These are phyloP conservation scores for Puccinia horiana DNA, from an alignment of 1,284 basidiomycete species.

Conservation along the genomic window DNA sequence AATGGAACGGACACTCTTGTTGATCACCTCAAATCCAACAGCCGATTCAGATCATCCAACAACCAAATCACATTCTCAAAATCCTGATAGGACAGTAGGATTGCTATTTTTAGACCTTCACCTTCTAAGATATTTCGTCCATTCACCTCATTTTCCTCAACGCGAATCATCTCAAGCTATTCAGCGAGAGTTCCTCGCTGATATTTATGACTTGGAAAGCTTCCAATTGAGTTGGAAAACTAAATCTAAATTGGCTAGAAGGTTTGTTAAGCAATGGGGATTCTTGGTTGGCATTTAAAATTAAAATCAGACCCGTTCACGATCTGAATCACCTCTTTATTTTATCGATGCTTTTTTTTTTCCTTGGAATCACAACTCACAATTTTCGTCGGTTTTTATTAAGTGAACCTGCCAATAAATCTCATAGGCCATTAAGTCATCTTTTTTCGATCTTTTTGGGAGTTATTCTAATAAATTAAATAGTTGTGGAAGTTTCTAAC, in stretches of 20 bases:
- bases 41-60: conserved; percentile 15
- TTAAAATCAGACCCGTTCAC: neutral
- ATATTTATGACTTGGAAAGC: conserved; percentile 36
- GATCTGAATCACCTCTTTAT: neutral
- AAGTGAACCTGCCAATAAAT: no score
- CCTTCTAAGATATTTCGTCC: conserved; percentile 22
- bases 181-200: conserved; percentile 14
- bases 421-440: no score
- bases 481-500: no score
- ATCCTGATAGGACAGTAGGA: conserved; percentile 20
- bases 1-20: conserved; percentile 40
- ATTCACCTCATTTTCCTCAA: conserved; percentile 36
- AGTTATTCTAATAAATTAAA: no score
- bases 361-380: neutral
- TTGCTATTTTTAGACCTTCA: conserved; percentile 35
- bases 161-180: conserved; percentile 6
- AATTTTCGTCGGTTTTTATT: no score
- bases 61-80: conserved; percentile 13
- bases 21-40: conserved; percentile 20
- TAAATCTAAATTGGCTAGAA: conserved; percentile 35
- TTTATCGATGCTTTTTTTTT: neutral
- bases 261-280: conserved; percentile 35
- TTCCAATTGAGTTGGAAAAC: conserved; percentile 29
- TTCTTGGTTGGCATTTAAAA: conserved; percentile 41
- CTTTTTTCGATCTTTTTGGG: no score